Percentiles rank a stretch among this genome's conserved stretches.
phyloP scores from a whole-genome alignment of 371 early-diverging fungal species.

The Conidiobolus incongruus region DNA sequence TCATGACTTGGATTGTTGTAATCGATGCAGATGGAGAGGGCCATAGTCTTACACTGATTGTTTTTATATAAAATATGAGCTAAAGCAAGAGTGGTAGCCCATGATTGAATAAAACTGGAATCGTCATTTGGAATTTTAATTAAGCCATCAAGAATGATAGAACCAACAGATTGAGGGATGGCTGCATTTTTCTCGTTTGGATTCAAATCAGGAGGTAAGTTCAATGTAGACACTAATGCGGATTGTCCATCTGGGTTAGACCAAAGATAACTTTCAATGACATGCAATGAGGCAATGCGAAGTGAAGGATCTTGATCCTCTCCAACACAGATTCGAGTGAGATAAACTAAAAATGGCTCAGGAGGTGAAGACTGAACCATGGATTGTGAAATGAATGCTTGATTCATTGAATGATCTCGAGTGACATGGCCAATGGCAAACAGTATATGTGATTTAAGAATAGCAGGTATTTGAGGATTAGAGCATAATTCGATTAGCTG shows the following conservation, averaged over 20 bases:
- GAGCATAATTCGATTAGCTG: slow-evolving; percentile 20
- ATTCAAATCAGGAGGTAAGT: slow-evolving; percentile 38
- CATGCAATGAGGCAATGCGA: background rate
- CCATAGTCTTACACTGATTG: too few relatives aligned
- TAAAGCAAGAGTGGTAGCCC: too few relatives aligned
- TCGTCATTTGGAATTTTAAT: too few relatives aligned
- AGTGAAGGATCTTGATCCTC: background rate
- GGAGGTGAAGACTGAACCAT: slow-evolving; percentile 8
- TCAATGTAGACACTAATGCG: slow-evolving; percentile 62
- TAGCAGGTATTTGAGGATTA: slow-evolving; percentile 17
- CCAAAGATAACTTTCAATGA: slow-evolving; percentile 21
- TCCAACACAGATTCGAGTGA: background rate
- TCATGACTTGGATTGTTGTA: too few relatives aligned
- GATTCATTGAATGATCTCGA: slow-evolving; percentile 44
- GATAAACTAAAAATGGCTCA: slow-evolving; percentile 3
- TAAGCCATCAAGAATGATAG: too few relatives aligned
- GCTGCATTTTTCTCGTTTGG: too few relatives aligned
- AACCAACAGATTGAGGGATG: too few relatives aligned
- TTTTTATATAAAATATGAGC: too few relatives aligned
- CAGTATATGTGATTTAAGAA: slow-evolving; percentile 30
- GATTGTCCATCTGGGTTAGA: slow-evolving; percentile 69
- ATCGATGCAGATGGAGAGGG: too few relatives aligned
- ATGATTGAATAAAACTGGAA: too few relatives aligned
- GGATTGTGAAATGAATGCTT: slow-evolving; percentile 33
- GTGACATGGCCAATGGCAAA: slow-evolving; percentile 66